Evolutionary conservation across 305 asterid species (phyloP), one percentile per base, ranked within the genome.

Genomic region (Fraxinus greggii): DNA sequence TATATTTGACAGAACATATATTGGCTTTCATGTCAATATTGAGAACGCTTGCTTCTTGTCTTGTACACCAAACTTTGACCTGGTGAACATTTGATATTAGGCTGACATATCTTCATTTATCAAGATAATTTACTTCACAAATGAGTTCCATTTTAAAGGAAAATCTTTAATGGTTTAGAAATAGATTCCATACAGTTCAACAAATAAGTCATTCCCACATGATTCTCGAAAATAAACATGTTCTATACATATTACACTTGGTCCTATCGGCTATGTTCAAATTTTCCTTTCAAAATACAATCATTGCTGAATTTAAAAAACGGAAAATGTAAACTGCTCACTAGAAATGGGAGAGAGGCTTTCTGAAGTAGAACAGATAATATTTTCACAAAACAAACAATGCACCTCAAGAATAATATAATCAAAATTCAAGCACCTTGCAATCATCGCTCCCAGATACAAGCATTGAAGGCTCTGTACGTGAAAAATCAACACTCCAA

Each of bases 391-490:
- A 1, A 35, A 32, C 33, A 28, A 31, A 19, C 75, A 10, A 19
- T 42, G 28, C 31, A 21, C 77, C 75, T 78, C 33, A 24, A 73
- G 19, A 80, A 4, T 72, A 81, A 40, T 31, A 28, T 70, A 70
- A 48, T 5, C 31, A 26, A 29, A 45, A 33, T 80, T 45, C 75
- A 56, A 77, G 79, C 87, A 95, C 99, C 99, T 92, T 95, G 91
- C 97, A 93, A 84, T 95, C 98, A 84, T 93, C 98, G 86, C 98
- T 92, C 33, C 98, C 98, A 33, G 98, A 92, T 12, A 95, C 96
- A 84, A 95, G 97, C 98, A 95, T 91, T 42, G 97, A 88, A 73
- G 98, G 98, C 73, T 95, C 97, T 5, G 93, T 91, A 61, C 83
- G 83, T 3, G 95, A 93, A 86, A 95, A 95, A 84, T 95, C 98